phyloP scores from a whole-genome alignment of 164 flowering plant genomes.

The Brasenia schreberi region DNA sequence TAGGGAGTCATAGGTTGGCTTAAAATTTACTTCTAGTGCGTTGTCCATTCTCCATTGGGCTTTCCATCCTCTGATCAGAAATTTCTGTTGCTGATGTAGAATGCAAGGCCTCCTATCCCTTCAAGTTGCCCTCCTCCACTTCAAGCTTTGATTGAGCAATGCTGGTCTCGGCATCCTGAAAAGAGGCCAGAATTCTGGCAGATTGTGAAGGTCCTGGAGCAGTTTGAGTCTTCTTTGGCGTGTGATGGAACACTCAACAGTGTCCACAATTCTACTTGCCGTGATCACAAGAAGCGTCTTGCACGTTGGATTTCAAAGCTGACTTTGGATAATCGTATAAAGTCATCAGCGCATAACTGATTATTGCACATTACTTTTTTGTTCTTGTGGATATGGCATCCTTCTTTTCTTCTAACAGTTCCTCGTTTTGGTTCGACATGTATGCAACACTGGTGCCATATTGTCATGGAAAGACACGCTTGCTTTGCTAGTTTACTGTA shows the following conservation, averaged over 20 bases:
- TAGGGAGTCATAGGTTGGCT: neutral
- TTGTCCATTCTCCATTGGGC: neutral
- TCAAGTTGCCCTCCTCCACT: conserved; percentile 49
- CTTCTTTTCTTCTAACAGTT: too few species aligned
- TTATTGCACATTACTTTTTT: too few species aligned
- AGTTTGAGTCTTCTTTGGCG: conserved; percentile 51
- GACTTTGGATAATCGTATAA: conserved; percentile 22
- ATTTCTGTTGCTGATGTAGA: conserved; percentile 28
- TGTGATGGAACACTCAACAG: conserved; percentile 49
- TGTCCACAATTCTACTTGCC: conserved; percentile 23
- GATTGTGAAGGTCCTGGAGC: conserved; percentile 60
- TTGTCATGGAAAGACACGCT: too few species aligned
- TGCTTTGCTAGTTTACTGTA: too few species aligned
- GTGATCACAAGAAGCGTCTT: conserved; percentile 73
- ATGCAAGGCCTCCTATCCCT: conserved; percentile 64
- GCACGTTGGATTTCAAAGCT: conserved; percentile 70
- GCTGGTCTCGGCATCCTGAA: conserved; percentile 51
- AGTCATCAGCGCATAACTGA: conserved; percentile 28
- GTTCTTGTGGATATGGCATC: too few species aligned
- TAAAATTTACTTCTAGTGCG: neutral
- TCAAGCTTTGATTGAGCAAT: conserved; percentile 58
- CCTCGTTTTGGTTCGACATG: too few species aligned
- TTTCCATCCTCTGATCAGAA: neutral
- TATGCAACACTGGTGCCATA: too few species aligned
- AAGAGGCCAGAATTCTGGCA: conserved; percentile 73